Evolutionary conservation across 108 stramenopile species (phyloP).

Genomic region (Cyclostephanos invisitatus): DNA sequence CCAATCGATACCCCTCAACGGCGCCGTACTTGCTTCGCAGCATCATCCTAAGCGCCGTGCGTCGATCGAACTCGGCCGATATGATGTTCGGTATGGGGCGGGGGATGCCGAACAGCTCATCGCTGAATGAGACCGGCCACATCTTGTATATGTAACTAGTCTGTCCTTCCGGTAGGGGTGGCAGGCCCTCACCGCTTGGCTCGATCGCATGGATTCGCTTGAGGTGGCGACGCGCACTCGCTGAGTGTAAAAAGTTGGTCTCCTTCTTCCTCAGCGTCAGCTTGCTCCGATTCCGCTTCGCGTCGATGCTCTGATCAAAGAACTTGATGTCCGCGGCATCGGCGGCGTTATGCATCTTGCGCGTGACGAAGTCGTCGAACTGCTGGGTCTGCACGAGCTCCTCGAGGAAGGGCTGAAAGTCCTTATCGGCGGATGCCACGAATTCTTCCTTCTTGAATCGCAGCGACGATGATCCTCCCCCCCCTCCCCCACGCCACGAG

Average conservation of each 20-base stretch:
- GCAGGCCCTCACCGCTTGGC: conserved; percentile 49
- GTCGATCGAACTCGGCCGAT: conserved; percentile 85
- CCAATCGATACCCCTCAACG: conserved; percentile 17
- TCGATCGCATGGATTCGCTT: conserved; percentile 69
- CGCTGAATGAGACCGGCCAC: conserved; percentile 78
- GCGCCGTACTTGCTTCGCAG: conserved; percentile 45
- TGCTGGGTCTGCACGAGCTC: conserved; percentile 81
- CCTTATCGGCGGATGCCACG: conserved; percentile 62
- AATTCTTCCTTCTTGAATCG: conserved; percentile 55
- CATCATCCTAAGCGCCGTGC: conserved; percentile 58
- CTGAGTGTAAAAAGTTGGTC: conserved; percentile 77
- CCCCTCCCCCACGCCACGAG: conserved; percentile 34
- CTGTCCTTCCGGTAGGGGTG: conserved; percentile 12
- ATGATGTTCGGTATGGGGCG: conserved; percentile 83
- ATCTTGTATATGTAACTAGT: conserved; percentile 60
- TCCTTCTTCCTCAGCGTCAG: conserved; percentile 67
- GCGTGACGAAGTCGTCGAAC: conserved; percentile 89
- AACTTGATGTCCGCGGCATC: conserved; percentile 76
- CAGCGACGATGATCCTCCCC: conserved; percentile 28
- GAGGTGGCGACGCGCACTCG: conserved; percentile 78
- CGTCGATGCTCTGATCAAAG: conserved; percentile 88
- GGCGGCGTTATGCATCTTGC: conserved; percentile 81
- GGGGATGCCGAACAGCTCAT: conserved; percentile 57
- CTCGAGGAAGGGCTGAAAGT: conserved; percentile 67
- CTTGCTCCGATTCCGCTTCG: conserved; percentile 81